A percentile compares a stretch with the other conserved stretches of the same genome.
Evolutionary conservation across 768 basidiomycete genomes (phyloP).

Genomic region (Lactarius sanguifluus): DNA sequence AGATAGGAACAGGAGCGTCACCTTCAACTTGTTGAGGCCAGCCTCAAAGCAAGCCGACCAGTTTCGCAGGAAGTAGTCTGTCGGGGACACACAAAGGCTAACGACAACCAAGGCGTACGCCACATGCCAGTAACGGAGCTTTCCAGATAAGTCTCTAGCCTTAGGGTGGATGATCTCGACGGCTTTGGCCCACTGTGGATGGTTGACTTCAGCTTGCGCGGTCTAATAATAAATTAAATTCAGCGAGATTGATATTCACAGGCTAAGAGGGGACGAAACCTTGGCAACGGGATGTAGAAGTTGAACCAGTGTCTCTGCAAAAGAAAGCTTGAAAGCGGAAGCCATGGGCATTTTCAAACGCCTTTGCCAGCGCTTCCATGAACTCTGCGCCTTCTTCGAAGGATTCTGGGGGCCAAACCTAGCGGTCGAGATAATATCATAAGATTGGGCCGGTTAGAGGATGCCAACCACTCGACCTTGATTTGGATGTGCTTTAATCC

Average conservation of each 20-base stretch:
- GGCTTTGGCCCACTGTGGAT: slow-evolving; percentile 92
- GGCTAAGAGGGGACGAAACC: slow-evolving; percentile 41
- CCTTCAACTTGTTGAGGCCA: slow-evolving; percentile 78
- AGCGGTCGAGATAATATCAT: slow-evolving; percentile 14
- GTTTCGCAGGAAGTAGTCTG: slow-evolving; percentile 78
- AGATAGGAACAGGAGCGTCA: slow-evolving; percentile 35
- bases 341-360: slow-evolving; percentile 83
- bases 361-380: slow-evolving; percentile 76
- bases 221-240: slow-evolving; percentile 48
- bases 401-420: slow-evolving; percentile 93
- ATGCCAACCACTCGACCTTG: slow-evolving; percentile 49
- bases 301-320: slow-evolving; percentile 76
- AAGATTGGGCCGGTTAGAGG: background rate
- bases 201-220: slow-evolving; percentile 93
- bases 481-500: slow-evolving; percentile 82
- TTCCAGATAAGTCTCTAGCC: slow-evolving; percentile 80
- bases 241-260: slow-evolving; percentile 1
- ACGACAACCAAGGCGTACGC: slow-evolving; percentile 86
- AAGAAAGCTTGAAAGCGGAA: slow-evolving; percentile 79
- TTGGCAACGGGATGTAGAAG: slow-evolving; percentile 88
- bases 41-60: slow-evolving; percentile 76
- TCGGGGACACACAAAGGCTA: slow-evolving; percentile 82
- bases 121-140: slow-evolving; percentile 85
- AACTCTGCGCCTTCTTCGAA: slow-evolving; percentile 95
- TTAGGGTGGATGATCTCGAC: slow-evolving; percentile 82